phyloP scores from a whole-genome alignment of 2,329 filamentous ascomycete genomes.

The Lizonia empirigonia region DNA sequence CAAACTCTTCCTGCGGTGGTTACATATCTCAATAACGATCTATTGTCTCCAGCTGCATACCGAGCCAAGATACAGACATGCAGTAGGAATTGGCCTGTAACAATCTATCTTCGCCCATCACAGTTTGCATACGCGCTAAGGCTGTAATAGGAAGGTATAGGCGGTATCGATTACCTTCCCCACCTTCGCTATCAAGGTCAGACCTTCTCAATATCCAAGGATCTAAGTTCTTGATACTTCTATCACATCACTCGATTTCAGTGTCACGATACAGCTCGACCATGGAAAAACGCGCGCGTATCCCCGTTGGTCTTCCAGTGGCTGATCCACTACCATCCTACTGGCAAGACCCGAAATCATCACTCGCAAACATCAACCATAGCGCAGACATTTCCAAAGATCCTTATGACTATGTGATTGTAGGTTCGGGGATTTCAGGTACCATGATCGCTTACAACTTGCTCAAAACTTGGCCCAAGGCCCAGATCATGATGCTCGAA shows the following conservation, averaged over 20 bases:
- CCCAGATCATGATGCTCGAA: conserved; percentile 48
- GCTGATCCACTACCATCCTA: conserved; percentile 47
- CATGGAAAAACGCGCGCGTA: conserved; percentile 39
- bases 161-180: conserved; percentile 5
- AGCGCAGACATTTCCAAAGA: conserved; percentile 28
- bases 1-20: neutral
- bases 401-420: conserved; percentile 44
- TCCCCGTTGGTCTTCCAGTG: conserved; percentile 42
- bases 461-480: conserved; percentile 20
- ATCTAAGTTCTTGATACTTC: neutral
- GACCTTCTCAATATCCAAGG: neutral
- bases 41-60: neutral
- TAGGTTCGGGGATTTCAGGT: conserved; percentile 51
- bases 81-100: neutral
- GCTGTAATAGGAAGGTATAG: conserved; percentile 11
- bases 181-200: conserved; percentile 2
- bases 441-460: conserved; percentile 47
- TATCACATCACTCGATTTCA: neutral
- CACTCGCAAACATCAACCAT: conserved; percentile 43
- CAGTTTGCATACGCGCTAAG: neutral
- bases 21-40: neutral
- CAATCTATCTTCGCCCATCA: neutral
- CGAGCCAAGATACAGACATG: neutral
- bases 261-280: neutral
- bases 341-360: conserved; percentile 49